Conservation (phyloP, 2,329 filamentous ascomycete species). For the Fusarium redolens region DNA sequence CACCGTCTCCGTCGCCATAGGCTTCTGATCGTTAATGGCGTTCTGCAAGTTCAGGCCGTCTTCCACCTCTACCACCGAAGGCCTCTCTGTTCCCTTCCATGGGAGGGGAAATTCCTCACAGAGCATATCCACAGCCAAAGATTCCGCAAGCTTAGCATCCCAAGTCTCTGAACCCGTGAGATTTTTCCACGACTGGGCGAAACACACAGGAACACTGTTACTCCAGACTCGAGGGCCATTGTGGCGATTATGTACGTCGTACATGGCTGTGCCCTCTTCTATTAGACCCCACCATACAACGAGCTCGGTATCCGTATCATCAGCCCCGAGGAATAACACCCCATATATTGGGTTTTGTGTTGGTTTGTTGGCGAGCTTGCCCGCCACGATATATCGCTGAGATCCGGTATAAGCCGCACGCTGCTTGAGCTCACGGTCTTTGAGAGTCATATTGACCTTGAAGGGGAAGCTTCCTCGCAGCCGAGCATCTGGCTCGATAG, state of each 20-base stretch:
- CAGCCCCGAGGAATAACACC: conserved; percentile 41
- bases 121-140: conserved; percentile 42
- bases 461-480: conserved; percentile 43
- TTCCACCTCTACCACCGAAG: conserved; percentile 41
- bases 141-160: conserved; percentile 36
- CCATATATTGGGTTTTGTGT: conserved; percentile 44
- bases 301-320: conserved; percentile 39
- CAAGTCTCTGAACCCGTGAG: conserved; percentile 38
- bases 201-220: conserved; percentile 44
- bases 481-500: conserved; percentile 36
- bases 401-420: conserved; percentile 44
- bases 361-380: conserved; percentile 35
- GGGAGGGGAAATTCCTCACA: conserved; percentile 42
- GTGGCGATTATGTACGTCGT: conserved; percentile 39
- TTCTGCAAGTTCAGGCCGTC: conserved; percentile 40
- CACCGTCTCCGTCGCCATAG: conserved; percentile 39
- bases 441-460: conserved; percentile 40
- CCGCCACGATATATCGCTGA: conserved; percentile 41
- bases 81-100: conserved; percentile 36
- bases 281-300: conserved; percentile 46
- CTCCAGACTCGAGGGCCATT: conserved; percentile 42
- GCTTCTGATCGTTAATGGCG: conserved; percentile 33
- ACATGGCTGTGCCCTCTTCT: conserved; percentile 43
- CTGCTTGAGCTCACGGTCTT: conserved; percentile 37
- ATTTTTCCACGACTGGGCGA: conserved; percentile 43